Base-by-base conservation (phyloP, 2,329 filamentous ascomycete species). In the Knoxdaviesia proteae region DNA sequence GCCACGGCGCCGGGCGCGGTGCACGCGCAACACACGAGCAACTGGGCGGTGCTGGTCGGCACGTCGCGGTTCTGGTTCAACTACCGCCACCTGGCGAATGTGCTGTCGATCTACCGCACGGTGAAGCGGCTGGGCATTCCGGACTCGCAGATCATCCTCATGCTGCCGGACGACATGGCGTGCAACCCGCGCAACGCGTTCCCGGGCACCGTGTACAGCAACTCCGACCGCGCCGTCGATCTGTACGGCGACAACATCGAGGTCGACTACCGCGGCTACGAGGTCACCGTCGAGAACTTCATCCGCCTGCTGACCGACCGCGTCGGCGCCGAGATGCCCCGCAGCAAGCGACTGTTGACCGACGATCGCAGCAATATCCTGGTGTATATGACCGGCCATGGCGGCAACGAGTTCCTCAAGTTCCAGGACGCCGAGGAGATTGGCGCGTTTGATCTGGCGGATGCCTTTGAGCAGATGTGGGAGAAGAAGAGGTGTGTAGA, bases 11-110 rank as follows among this genome's bases (percentile, higher is more conserved):
- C 38, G 34, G 44, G 55, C 10, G 51, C 58, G 29, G 61, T 65
- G 46, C 62, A 67, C 32, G 73, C 76, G 50, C 80, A 88, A 53
- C 90, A 98, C 63, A 98, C 90, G 10, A 94, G 84, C 57, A 98
- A 98, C 63, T 98, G 90, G 90, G 90, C 90, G 7, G 90, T 98
- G 47, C 77, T 98, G n/a, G 90, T 98, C 46, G 90, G 83, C 49
- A 98, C 90, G 5, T 98, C 90, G 42, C 82, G 90, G 43, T 98
- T 98, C 69, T 98, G 90, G 90, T 98, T 98, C 76, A 98, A 98
- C 65, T 98, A 98, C 62, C 82, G 90, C 45, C 90, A 98, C 60
- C 79, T 98, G 42, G 87, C 90, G 59, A 98, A 98, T 63, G 90
- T 94, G 11, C 76, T 98, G 47, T 94, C 88, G 46, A 77, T 98